Evolutionary conservation across 2,329 filamentous ascomycete genomes (phyloP).

Genomic region (Karstenula rhodostoma): DNA sequence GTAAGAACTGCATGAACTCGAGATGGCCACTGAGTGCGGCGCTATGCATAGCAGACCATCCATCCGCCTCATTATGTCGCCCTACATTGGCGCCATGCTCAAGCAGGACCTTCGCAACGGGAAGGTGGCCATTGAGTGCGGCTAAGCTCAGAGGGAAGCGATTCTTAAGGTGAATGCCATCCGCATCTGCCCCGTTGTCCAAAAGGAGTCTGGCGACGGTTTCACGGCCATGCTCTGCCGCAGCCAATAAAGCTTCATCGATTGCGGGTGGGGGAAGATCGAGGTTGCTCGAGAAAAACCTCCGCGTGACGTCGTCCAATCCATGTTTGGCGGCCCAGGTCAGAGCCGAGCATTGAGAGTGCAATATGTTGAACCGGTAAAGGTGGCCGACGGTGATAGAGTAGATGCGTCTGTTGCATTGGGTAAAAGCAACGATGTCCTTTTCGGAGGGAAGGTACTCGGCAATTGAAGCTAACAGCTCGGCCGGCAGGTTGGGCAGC

Average conservation of each 20-base stretch:
- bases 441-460: not conserved
- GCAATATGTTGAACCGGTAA: not conserved
- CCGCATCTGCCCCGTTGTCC: not conserved
- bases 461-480: not conserved
- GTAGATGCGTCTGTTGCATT: conserved; percentile 1
- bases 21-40: not conserved
- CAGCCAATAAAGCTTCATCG: not conserved
- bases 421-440: not conserved
- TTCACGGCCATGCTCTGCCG: not conserved
- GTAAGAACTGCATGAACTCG: not conserved
- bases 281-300: not conserved
- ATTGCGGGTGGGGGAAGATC: not conserved
- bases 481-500: not conserved
- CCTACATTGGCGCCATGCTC: not conserved
- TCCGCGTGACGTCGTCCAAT: not conserved
- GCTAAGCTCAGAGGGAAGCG: not conserved
- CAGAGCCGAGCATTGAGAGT: not conserved
- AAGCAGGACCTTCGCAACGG: not conserved
- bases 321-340: not conserved
- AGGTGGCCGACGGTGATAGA: not conserved
- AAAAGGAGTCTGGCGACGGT: not conserved
- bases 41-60: not conserved
- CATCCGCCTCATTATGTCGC: too few relatives aligned
- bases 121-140: not conserved
- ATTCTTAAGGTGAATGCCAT: not conserved